Evolutionary conservation across 163 green algal genomes (phyloP).

Genomic region (Scenedesmus sp.): DNA sequence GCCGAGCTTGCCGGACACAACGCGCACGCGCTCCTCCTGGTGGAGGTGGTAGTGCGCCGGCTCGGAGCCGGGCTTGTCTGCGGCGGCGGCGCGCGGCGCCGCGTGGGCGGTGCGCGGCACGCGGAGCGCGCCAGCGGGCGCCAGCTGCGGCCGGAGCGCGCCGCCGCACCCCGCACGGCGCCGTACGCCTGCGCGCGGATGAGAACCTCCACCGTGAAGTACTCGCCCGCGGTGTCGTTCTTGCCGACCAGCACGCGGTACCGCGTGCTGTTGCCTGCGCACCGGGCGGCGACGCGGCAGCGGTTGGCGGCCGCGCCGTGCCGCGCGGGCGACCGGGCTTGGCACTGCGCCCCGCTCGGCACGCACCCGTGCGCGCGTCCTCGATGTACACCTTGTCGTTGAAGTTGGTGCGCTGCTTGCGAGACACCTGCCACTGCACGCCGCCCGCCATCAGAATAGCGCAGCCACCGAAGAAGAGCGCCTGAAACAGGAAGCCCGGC

Average conservation of each 20-base stretch:
- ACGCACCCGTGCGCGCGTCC: constrained; percentile 10
- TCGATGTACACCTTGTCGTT: constrained; percentile 31
- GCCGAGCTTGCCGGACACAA: constrained; percentile 34
- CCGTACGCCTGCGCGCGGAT: constrained; percentile 36
- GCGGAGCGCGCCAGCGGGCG: neutral
- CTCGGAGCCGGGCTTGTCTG: constrained; percentile 41
- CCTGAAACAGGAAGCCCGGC: constrained; percentile 13
- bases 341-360: no score
- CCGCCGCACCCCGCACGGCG: constrained; percentile 10
- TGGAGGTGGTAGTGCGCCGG: constrained; percentile 18
- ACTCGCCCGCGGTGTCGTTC: constrained; percentile 40
- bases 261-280: constrained; percentile 41
- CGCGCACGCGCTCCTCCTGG: constrained; percentile 28
- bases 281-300: neutral
- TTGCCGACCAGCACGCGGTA: constrained; percentile 35
- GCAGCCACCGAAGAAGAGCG: constrained; percentile 6
- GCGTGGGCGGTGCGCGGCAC: neutral
- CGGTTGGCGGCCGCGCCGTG: no score
- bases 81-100: neutral
- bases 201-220: constrained; percentile 38
- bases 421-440: constrained; percentile 26
- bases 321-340: no score
- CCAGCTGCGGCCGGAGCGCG: neutral
- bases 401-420: constrained; percentile 34
- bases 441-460: constrained; percentile 10